These are phyloP conservation scores for Clathrospora elynae DNA, from an alignment of 2,329 filamentous ascomycete species.

Conservation along the genomic window DNA sequence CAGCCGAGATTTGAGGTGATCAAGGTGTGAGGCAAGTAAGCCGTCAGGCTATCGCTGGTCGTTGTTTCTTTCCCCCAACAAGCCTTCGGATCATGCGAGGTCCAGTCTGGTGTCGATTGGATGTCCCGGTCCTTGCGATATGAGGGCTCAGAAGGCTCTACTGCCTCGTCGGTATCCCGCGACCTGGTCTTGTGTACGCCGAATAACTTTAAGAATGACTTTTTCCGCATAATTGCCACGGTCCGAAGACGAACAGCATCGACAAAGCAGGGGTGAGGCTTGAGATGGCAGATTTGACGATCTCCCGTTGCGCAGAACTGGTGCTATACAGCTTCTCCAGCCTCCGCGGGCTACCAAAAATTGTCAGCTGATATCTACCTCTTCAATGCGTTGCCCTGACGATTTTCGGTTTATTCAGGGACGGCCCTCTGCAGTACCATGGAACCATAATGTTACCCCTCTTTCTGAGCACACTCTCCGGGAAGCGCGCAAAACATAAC, in stretches of 20 bases:
- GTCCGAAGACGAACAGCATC: neutral
- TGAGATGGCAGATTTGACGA: neutral
- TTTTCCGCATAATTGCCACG: slow-evolving; percentile 2
- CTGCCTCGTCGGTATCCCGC: neutral
- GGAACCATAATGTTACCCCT: slow-evolving; percentile 2
- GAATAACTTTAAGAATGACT: slow-evolving; percentile 4
- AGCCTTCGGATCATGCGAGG: neutral
- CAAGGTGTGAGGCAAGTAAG: slow-evolving; percentile 14
- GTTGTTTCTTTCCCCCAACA: too few relatives aligned
- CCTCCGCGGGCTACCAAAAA: neutral
- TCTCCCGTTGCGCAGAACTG: too few relatives aligned
- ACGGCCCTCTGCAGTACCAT: slow-evolving; percentile 1
- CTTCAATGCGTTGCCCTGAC: neutral
- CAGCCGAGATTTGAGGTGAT: slow-evolving; percentile 14
- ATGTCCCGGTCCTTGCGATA: too few relatives aligned
- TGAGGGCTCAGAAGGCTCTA: neutral
- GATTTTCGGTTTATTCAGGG: neutral
- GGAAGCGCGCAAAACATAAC: too few relatives aligned
- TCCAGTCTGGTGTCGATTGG: neutral
- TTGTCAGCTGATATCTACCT: neutral
- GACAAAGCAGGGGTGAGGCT: neutral
- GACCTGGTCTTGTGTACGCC: slow-evolving; percentile 1
- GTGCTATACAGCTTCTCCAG: too few relatives aligned
- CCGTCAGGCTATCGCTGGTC: neutral
- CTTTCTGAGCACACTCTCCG: neutral